Evolutionary conservation across 176 grass and related monocot genomes (phyloP).

Genomic region (Lolium rigidum): DNA sequence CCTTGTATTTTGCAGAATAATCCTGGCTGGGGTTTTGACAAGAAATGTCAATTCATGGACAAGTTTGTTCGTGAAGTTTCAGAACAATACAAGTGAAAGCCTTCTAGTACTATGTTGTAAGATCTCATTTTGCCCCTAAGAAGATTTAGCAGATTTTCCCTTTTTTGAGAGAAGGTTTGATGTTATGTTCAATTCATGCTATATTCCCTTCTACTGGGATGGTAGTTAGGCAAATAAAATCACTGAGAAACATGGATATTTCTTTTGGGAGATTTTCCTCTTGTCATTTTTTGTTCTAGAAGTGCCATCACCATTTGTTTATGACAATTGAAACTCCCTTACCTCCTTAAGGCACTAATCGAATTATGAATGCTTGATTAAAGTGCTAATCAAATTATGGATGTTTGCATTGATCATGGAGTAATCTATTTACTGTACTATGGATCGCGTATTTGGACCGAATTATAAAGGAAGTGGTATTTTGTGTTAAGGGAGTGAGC

Average conservation of each 20-base stretch:
- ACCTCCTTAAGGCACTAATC: neutral
- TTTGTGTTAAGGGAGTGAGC: neutral
- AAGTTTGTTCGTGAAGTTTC: constrained; percentile 82
- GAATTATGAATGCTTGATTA: neutral
- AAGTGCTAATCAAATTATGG: neutral
- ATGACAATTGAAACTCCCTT: neutral
- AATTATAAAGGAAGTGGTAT: neutral
- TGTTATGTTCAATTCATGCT: constrained; percentile 13
- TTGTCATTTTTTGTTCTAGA: neutral
- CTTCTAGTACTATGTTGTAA: constrained; percentile 39
- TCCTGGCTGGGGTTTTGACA: constrained; percentile 80
- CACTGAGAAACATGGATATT: constrained; percentile 29
- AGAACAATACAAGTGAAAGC: constrained; percentile 68
- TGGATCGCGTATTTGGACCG: neutral
- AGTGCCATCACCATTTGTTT: constrained; percentile 4
- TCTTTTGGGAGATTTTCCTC: neutral
- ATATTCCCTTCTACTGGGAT: constrained; percentile 22
- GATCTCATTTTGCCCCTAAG: constrained; percentile 39
- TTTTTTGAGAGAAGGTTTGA: constrained; percentile 21
- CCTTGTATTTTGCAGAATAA: constrained; percentile 68
- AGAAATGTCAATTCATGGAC: constrained; percentile 92
- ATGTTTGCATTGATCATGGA: neutral
- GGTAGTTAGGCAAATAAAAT: constrained; percentile 57
- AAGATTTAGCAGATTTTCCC: constrained; percentile 30
- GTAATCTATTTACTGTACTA: neutral